Percentiles rank a stretch among this genome's conserved stretches.
These are phyloP conservation scores for Centrapalus pauciflorus DNA, from an alignment of 129 eudicot species.

Conservation along the genomic window DNA sequence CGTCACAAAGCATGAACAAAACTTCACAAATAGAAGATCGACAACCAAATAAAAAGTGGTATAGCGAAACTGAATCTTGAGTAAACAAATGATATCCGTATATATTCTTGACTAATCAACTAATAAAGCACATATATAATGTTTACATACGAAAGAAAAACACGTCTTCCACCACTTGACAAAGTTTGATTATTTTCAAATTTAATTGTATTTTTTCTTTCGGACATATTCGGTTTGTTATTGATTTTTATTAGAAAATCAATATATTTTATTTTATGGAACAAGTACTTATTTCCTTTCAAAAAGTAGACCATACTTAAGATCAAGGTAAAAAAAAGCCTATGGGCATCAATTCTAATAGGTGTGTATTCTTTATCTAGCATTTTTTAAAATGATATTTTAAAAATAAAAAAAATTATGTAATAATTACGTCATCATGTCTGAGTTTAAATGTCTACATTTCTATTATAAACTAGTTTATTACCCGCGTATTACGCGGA, in stretches of 20 bases:
- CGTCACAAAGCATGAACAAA: not conserved
- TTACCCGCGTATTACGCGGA: no score
- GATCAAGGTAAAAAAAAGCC: not conserved
- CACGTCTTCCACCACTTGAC: slow-evolving; percentile 5
- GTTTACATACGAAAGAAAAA: not conserved
- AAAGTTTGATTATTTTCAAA: not conserved
- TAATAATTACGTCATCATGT: no score
- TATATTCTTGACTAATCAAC: slow-evolving; percentile 3
- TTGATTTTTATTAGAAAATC: not conserved
- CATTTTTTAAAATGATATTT: no score
- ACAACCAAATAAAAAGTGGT: not conserved
- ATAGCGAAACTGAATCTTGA: not conserved
- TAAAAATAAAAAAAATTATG: no score
- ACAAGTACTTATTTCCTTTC: not conserved
- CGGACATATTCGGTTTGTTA: not conserved
- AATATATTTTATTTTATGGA: not conserved
- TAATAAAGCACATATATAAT: not conserved
- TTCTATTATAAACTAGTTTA: no score
- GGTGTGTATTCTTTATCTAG: no score
- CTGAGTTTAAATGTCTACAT: no score
- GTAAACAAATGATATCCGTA: not conserved
- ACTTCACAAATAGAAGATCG: not conserved
- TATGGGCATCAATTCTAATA: not conserved
- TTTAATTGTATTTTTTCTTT: not conserved
- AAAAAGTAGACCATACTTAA: not conserved